Conservation (phyloP, 2,329 filamentous ascomycete genomes). For the Neoscytalidium dimidiatum region DNA sequence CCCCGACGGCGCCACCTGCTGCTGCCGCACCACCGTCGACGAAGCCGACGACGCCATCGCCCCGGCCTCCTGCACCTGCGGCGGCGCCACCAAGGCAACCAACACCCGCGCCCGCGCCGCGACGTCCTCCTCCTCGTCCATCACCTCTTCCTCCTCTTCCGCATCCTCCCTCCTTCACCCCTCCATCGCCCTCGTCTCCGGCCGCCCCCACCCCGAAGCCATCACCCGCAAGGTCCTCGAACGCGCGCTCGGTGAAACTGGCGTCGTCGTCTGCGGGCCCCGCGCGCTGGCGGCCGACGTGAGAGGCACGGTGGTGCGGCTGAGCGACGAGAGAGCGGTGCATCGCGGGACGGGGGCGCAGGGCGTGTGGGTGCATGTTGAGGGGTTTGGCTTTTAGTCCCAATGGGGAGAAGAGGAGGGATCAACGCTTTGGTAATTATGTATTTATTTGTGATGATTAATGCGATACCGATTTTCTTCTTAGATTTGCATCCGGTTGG, state of each 20-base stretch:
- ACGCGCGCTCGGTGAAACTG: conserved; percentile 62
- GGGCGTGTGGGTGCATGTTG: conserved; percentile 62
- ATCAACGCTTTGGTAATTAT: no score
- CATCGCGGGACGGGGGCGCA: conserved; percentile 69
- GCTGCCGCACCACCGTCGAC: conserved; percentile 51
- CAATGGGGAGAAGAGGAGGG: not conserved
- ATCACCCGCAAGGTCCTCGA: conserved; percentile 60
- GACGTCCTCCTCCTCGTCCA: conserved; percentile 23
- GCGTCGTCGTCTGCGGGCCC: conserved; percentile 64
- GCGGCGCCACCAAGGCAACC: conserved; percentile 22
- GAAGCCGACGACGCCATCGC: conserved; percentile 43
- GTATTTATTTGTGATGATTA: no score
- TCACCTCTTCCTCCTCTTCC: not conserved
- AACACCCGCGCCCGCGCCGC: conserved; percentile 16
- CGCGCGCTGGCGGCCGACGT: conserved; percentile 57
- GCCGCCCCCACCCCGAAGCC: conserved; percentile 53
- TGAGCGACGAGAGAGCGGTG: conserved; percentile 67
- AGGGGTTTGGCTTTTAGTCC: conserved; percentile 60
- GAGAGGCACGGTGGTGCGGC: conserved; percentile 53
- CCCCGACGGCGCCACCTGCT: conserved; percentile 42
- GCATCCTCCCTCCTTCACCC: conserved; percentile 30
- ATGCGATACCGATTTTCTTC: no score
- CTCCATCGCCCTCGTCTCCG: conserved; percentile 44
- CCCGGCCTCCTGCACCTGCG: conserved; percentile 41
- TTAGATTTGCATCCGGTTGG: no score